Evolutionary conservation across 768 basidiomycete genomes (phyloP).

Genomic region (Suillus bovinus): DNA sequence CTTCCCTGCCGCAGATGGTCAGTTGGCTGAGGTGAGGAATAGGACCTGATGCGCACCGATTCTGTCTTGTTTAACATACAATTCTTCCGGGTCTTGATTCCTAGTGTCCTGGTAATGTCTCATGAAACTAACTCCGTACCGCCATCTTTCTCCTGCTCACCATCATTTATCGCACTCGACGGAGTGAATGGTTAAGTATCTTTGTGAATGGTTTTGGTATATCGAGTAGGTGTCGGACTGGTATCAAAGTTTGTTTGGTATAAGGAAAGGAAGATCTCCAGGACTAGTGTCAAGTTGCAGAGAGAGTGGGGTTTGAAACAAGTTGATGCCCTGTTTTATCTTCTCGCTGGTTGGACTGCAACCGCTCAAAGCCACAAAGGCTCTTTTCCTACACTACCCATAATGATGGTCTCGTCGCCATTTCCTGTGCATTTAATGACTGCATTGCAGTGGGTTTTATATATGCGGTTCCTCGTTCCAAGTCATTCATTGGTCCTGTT

Average conservation of each 20-base stretch:
- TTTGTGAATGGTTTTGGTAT: conserved; percentile 4
- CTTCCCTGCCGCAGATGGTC: conserved; percentile 62
- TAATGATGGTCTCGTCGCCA: not conserved
- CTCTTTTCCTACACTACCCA: conserved; percentile 5
- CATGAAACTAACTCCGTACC: conserved; percentile 14
- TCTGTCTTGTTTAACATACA: conserved; percentile 96
- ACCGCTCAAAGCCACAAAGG: conserved; percentile 8
- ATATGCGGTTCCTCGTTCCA: not conserved
- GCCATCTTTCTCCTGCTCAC: conserved; percentile 9
- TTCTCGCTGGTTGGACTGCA: conserved; percentile 6
- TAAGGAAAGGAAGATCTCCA: not conserved
- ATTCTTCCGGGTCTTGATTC: conserved; percentile 90
- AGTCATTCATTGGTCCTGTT: not conserved
- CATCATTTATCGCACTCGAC: conserved; percentile 8
- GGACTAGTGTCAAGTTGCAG: conserved; percentile 1
- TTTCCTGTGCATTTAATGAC: not conserved
- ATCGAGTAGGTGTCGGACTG: not conserved
- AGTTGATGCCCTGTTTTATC: conserved; percentile 10
- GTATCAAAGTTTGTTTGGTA: conserved; percentile 3
- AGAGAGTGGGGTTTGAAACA: not conserved
- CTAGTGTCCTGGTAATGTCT: conserved; percentile 53
- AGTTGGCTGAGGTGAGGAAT: conserved; percentile 19
- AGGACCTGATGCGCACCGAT: conserved; percentile 63
- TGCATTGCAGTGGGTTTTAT: not conserved
- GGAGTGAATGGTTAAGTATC: not conserved